Base-by-base conservation (phyloP, 495 filamentous ascomycete genomes). In the Physcia stellaris region DNA sequence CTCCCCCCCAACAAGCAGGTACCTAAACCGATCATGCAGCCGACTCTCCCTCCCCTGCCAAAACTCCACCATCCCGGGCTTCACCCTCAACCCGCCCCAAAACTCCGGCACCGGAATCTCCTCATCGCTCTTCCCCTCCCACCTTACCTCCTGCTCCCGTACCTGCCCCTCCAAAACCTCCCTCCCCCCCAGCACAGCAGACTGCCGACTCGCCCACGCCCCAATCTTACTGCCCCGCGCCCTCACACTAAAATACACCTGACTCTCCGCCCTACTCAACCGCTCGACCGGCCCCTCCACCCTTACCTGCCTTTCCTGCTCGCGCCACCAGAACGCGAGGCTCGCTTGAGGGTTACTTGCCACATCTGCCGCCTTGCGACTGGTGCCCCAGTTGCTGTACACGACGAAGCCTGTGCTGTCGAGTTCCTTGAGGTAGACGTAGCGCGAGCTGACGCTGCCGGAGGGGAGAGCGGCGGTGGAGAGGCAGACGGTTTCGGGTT, bases 31-130 rank as follows among this genome's bases (percentile, higher is more conserved):
- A 75, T 95, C 86, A 68, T 94, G 86, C 54, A 94, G 58, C 24
- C 90, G 70, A 64, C 78, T 93, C 40, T 77, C 67, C 39, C 92
- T 69, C 27, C 90, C 90, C 63, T 93, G 83, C 88, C 86, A 94
- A 58, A 95, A 95, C 4, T 38, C 41, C 18, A 37, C 38, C 27
- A 36, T 29, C 58, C 83, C 80, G 2, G 88, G 88, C 39, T 84
- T 67, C 39, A 96, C 67, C 47, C 87, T 75, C 54, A 88, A 55
- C 1, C 88, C 88, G 9, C 88, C 88, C 88, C 88, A 96, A 60
- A 92, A 94, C 19, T 77, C 76, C 16, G 88, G 88, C 32, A 94
- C 73, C 1, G 85, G 86, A 37, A 96, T 90, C 32, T 79, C 55
- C 40, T 93, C 77, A 1, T 66, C 94, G n/a, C n/a, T n/a, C 87